Conservation (phyloP, 352 stramenopile species). For the Blastocystis sp. region DNA sequence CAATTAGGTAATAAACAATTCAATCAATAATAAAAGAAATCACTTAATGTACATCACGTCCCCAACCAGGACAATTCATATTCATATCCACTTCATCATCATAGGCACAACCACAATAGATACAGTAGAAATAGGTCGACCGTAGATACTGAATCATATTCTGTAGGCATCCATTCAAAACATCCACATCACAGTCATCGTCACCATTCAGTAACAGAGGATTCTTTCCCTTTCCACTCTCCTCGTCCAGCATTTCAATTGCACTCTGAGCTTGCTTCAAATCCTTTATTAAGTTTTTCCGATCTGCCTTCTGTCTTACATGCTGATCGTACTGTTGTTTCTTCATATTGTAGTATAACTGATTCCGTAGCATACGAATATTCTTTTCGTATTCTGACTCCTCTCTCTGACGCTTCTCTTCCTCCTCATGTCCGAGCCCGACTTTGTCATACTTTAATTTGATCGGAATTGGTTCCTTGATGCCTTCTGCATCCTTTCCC, state of each 20-base stretch:
- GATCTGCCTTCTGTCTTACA: constrained; percentile 12
- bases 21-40: background rate
- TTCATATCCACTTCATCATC: constrained; percentile 33
- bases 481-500: constrained; percentile 52
- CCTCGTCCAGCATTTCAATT: constrained; percentile 60
- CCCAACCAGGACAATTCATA: constrained; percentile 35
- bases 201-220: constrained; percentile 18
- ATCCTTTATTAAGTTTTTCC: constrained; percentile 13
- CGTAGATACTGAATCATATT: constrained; percentile 58
- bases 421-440: constrained; percentile 36
- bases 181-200: constrained; percentile 41
- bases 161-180: background rate
- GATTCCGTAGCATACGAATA: background rate
- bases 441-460: constrained; percentile 62
- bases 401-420: constrained; percentile 30
- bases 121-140: constrained; percentile 51
- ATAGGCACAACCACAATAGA: constrained; percentile 49
- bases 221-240: constrained; percentile 17
- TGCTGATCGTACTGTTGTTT: constrained; percentile 29
- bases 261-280: constrained; percentile 24
- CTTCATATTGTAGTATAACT: constrained; percentile 66
- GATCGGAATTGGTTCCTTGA: constrained; percentile 52
- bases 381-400: constrained; percentile 38
- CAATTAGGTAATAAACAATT: background rate
- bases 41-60: constrained; percentile 27